These are phyloP conservation scores for Hygrocybe punicea DNA, from an alignment of 768 basidiomycete species.

Conservation along the genomic window DNA sequence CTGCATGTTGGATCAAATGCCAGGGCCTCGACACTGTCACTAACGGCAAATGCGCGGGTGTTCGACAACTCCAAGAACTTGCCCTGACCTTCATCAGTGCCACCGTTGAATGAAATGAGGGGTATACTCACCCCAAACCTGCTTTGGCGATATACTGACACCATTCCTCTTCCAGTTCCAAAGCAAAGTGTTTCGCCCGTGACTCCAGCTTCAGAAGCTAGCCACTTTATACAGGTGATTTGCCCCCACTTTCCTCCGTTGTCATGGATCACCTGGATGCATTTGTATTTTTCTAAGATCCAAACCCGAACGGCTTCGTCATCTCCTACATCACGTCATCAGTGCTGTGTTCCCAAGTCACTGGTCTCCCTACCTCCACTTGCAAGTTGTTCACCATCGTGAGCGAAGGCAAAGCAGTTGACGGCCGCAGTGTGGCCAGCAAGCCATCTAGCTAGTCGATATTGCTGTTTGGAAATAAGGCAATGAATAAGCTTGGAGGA, in stretches of 20 bases:
- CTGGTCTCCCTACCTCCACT: neutral
- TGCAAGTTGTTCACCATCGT: neutral
- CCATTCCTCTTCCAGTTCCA: neutral
- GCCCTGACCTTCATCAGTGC: neutral
- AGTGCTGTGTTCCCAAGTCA: neutral
- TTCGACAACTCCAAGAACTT: neutral
- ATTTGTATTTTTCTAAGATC: neutral
- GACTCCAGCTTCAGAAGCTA: neutral
- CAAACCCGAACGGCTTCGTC: neutral
- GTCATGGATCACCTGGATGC: neutral
- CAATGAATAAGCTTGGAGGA: neutral
- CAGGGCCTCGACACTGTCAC: neutral
- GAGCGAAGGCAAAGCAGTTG: slow-evolving; percentile 1
- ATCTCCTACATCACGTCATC: neutral
- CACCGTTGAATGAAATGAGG: neutral
- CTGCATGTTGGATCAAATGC: neutral
- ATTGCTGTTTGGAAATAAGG: neutral
- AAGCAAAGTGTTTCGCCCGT: neutral
- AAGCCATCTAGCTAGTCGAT: neutral
- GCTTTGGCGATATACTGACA: neutral
- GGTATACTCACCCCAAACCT: neutral
- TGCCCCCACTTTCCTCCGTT: neutral
- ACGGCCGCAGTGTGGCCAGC: neutral
- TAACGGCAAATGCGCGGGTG: neutral
- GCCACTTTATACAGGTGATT: slow-evolving; percentile 1